Evolutionary conservation across 805 yeast genomes (phyloP), one percentile per base, ranked within the genome.

Genomic region (Candida easanensis): DNA sequence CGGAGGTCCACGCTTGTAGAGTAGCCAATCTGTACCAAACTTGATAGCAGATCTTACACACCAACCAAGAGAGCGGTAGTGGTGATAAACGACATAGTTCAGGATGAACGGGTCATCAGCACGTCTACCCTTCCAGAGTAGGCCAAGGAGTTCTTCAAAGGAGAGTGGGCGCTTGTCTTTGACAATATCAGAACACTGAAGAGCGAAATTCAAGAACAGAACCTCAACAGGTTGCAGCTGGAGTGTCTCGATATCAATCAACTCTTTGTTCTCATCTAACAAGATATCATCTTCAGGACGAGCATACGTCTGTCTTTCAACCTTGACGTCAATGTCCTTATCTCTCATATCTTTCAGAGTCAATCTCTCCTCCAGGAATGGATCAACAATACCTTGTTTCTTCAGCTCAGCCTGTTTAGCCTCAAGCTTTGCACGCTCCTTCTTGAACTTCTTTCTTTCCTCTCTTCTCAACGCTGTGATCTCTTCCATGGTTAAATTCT

Each of bases 1-100:
- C 2, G 97, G 97, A 8, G 98, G 99, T 0, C 99, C 99, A 45
- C 91, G 71, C 41, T 83, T 79, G 62, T 93, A 93, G 5, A 93
- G 69, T 8, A 93, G 65, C 62, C 70, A 84, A 55, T 90, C 95
- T n/a, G 86, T 76, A 2, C 97, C 96, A 62, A 93, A 93, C 62
- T 93, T 93, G 44, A 89, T 77, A 0, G 98, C 99, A 0, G 90
- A 78, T 45, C 95, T 73, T 3, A 84, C 93, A 68, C 97, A 91
- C 97, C 98, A 93, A 0, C 97, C 97, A 20, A 79, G 72, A 0
- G 96, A 82, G 40, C 95, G 73, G 64, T 80, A 90, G 60, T 91
- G 89, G 58, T 88, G 95, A 56, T 90, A 91, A 1, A 77, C 90
- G 5, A 79, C 80, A 54, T 85, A 91, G 62, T 68, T 49, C 32